Percentiles rank a stretch among this genome's conserved stretches.
Conservation (phyloP, 495 filamentous ascomycete genomes). For the Daldinia grandis region DNA sequence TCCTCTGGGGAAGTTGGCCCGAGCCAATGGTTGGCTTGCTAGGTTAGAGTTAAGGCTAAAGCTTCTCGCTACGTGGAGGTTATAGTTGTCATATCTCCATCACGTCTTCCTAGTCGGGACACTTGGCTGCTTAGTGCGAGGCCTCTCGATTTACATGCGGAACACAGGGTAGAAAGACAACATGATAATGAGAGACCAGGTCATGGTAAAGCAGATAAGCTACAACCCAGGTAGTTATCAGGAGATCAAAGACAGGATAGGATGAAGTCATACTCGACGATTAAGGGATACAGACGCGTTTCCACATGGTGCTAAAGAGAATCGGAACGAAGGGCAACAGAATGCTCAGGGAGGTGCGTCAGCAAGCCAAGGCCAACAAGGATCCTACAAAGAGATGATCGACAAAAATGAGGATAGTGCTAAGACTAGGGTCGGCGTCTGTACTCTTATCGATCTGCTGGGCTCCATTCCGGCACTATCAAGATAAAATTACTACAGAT, state of each 20-base stretch:
- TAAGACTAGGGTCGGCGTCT: background rate
- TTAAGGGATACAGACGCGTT: background rate
- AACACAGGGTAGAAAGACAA: background rate
- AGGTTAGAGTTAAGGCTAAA: slow-evolving; percentile 38
- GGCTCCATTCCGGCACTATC: background rate
- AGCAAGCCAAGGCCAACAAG: background rate
- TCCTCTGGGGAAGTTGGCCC: slow-evolving; percentile 70
- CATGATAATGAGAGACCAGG: background rate
- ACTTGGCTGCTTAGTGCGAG: background rate
- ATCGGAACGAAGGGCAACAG: background rate
- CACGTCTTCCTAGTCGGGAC: background rate
- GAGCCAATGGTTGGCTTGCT: slow-evolving; percentile 61
- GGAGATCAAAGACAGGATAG: background rate
- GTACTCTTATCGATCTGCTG: background rate
- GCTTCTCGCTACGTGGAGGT: background rate
- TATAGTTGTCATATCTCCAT: too few relatives aligned
- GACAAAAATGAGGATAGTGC: background rate
- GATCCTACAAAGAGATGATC: background rate
- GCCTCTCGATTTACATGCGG: background rate
- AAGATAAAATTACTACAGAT: background rate
- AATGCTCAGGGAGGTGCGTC: background rate
- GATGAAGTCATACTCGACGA: background rate
- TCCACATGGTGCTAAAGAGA: background rate
- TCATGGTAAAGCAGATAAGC: background rate
- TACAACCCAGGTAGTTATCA: background rate